Conservation (phyloP, 2,329 filamentous ascomycete genomes). For the Ascochyta koolunga region DNA sequence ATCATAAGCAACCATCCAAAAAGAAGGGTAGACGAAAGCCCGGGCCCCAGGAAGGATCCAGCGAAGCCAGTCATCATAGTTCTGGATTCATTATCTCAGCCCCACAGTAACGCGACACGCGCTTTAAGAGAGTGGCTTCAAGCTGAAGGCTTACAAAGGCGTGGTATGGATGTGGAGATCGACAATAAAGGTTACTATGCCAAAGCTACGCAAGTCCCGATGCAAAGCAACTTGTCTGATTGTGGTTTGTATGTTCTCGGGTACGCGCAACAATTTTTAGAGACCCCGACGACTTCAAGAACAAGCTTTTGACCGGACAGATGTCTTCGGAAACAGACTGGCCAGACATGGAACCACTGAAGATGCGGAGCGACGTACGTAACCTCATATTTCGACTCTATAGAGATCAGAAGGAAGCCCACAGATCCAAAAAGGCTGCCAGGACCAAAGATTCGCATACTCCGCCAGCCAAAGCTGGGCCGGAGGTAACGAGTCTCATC, state of each 20-base stretch:
- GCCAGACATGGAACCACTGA: conserved; percentile 59
- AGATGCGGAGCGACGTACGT: conserved; percentile 70
- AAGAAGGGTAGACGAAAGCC: conserved; percentile 33
- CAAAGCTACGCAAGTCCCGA: conserved; percentile 67
- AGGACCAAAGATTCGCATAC: neutral
- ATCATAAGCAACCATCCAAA: conserved; percentile 5
- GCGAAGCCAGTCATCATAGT: conserved; percentile 74
- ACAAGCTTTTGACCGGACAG: conserved; percentile 68
- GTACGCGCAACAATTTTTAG: conserved; percentile 84
- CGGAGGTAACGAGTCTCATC: neutral
- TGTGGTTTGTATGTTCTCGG: conserved; percentile 87
- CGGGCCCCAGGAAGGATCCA: conserved; percentile 39
- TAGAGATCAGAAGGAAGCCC: conserved; percentile 48
- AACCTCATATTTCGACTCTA: conserved; percentile 69
- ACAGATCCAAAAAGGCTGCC: conserved; percentile 21
- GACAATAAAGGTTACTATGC: conserved; percentile 68
- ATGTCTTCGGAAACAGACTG: conserved; percentile 64
- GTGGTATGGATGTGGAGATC: conserved; percentile 54
- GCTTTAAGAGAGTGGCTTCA: conserved; percentile 78
- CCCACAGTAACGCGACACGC: conserved; percentile 65
- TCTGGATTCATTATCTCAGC: conserved; percentile 76
- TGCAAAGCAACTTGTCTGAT: conserved; percentile 84
- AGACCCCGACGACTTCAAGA: conserved; percentile 73
- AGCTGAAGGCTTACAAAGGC: conserved; percentile 72
- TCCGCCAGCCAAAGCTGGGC: neutral